Base-by-base conservation (phyloP, 768 basidiomycete species). In the Hygrophorus russula region DNA sequence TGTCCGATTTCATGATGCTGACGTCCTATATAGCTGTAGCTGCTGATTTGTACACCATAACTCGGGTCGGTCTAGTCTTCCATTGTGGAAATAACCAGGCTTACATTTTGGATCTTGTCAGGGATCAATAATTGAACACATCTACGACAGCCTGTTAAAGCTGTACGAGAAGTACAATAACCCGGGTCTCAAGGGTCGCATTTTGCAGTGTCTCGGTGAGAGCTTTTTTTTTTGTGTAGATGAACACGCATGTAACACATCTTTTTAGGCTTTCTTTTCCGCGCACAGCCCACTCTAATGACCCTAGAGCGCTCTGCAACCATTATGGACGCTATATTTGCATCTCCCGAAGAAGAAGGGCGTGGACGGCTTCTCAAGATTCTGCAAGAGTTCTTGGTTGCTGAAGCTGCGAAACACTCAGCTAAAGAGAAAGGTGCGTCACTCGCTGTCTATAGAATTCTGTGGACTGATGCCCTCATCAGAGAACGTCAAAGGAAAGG, bases 261-360 rank as follows among this genome's bases (percentile, higher is more conserved):
- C 24, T 12, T 28, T n/a, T 5, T 48, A 90, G 91, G 94, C 9
- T 96, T 87, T 60, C 63, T 99, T 4, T 98, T 91, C 66, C 81
- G 90, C 18, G 81, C 91, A 4, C 86, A 93, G 52, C 94, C 96
- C 2, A 82, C 82, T 0, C 63, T 98, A 46, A 92, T 99, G 81
- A 87, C 86, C 0, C 63, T 82, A 50, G 80, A 84, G 3, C 65
- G 71, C 10, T 92, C 92, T 1, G 75, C 85, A 0, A 65, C 60
- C 15, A 82, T 97, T 54, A 94, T 98, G 89, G 90, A 96, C 56
- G 72, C 71, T 2, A 86, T 94, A 32, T 96, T 99, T 55, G 60
- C 70, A 0, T 82, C 87, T 0, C 54, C 71, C 0, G 81, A 89
- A 38, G 73, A 81, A 48, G 86, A 89, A 27, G 72, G 71, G 8